Conservation (phyloP, 2,329 filamentous ascomycete species). For the Hypoxylon rubiginosum region DNA sequence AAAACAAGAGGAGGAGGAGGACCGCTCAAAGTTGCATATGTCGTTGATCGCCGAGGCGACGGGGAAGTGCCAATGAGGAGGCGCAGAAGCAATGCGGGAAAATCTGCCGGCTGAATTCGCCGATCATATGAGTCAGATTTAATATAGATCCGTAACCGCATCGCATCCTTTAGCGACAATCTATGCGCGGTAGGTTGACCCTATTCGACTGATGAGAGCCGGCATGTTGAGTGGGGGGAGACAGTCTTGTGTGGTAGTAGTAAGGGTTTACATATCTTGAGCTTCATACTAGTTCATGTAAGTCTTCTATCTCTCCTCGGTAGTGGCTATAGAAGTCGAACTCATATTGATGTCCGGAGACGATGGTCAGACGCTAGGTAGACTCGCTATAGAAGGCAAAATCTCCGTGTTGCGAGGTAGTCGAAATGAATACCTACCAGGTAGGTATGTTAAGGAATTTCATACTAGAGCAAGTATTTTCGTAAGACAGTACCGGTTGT, state of each 20-base stretch:
- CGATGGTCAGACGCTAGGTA: background rate
- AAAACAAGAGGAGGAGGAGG: constrained; percentile 7
- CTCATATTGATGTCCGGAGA: background rate
- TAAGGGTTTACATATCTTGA: constrained; percentile 29
- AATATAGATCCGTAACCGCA: constrained; percentile 42
- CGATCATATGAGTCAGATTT: constrained; percentile 50
- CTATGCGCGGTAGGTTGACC: constrained; percentile 13
- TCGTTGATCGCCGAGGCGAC: constrained; percentile 17
- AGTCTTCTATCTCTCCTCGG: constrained; percentile 22
- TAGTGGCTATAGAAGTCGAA: constrained; percentile 14
- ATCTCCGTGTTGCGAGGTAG: background rate
- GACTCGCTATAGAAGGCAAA: background rate
- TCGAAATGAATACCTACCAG: background rate
- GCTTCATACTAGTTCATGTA: constrained; percentile 14
- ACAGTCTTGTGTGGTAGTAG: constrained; percentile 12
- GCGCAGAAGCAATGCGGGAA: constrained; percentile 42
- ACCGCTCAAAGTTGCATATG: background rate
- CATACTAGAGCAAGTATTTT: background rate
- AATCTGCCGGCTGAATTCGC: constrained; percentile 49
- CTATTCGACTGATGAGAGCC: constrained; percentile 22
- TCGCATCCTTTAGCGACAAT: constrained; percentile 22
- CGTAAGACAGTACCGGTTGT: too few species aligned
- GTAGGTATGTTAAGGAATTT: too few species aligned
- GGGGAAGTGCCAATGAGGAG: constrained; percentile 34
- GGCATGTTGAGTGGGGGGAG: constrained; percentile 14